Percentiles rank a stretch among this genome's conserved stretches.
Conservation (phyloP, 148 eudicot genomes). For the Talinum fruticosum region DNA sequence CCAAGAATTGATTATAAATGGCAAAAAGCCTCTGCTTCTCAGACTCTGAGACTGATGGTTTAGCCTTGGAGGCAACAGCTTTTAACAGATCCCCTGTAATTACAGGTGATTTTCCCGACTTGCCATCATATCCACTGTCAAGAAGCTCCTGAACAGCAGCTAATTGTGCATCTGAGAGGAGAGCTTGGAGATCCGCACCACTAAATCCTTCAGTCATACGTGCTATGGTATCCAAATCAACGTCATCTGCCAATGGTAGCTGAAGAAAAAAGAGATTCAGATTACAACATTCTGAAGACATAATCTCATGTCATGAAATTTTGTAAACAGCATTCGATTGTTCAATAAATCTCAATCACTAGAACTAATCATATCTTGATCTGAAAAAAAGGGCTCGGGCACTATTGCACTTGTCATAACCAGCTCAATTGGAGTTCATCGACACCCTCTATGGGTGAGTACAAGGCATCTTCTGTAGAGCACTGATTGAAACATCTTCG, state of each 20-base stretch:
- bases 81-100: slow-evolving; percentile 58
- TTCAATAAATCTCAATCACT: too few relatives aligned
- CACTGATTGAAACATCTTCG: too few relatives aligned
- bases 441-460: too few relatives aligned
- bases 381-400: too few relatives aligned
- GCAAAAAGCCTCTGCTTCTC: slow-evolving; percentile 71
- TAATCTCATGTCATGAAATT: not conserved
- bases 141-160: slow-evolving; percentile 85
- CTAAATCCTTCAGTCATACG: slow-evolving; percentile 84
- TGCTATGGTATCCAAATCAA: slow-evolving; percentile 64
- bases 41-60: slow-evolving; percentile 79
- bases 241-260: slow-evolving; percentile 71
- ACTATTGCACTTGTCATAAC: too few relatives aligned
- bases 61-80: slow-evolving; percentile 66
- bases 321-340: too few relatives aligned
- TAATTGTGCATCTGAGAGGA: slow-evolving; percentile 91
- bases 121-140: slow-evolving; percentile 40
- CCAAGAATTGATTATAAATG: slow-evolving; percentile 83
- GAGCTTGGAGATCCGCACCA: slow-evolving; percentile 99
- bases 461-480: too few relatives aligned
- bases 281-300: not conserved
- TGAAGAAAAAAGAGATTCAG: slow-evolving; percentile 30
- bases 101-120: slow-evolving; percentile 47
- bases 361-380: too few relatives aligned
- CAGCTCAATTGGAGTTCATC: too few relatives aligned